Evolutionary conservation across 2,329 filamentous ascomycete species (phyloP), one percentile per base, ranked within the genome.

Genomic region (Pseudocercospora vitis): DNA sequence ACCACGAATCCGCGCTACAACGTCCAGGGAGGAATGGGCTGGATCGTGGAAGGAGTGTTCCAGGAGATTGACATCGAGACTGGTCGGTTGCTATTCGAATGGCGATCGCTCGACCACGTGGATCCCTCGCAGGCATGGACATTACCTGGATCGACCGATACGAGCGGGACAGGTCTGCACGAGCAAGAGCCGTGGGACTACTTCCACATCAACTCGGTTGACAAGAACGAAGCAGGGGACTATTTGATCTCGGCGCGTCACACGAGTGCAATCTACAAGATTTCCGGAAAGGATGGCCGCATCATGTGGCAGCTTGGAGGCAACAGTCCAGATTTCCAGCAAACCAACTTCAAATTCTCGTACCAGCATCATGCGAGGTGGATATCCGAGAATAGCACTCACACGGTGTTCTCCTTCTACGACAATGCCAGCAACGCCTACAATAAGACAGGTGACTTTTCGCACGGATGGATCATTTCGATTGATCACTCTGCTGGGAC

Each of bases 71-170:
- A 82, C 52, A 78, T 81, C 35, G 72, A 77, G 19, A 82, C 78
- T 2, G 80, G 80, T 2, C 71, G 76, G 33, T 66, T 84, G 3
- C 56, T 83, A 8, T 84, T 84, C 57, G 81, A 84, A 59, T 84
- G 81, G 82, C 74, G 74, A 24, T 79, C 77, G 57, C 68, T 83
- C 7, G 79, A 83, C 52, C 78, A 83, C 64, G 71, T 82, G n/a
- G 71, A 74, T 37, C 79, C 78, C 1, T 71, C 74, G 33, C 74
- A 78, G 71, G 71, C 64, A 65, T 69, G 76, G 67, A 78, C 76
- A 29, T 69, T 70, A 52, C 75, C 77, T 4, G 67, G 66, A 19
- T 70, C 73, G 24, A 72, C 70, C 2, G 71, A 72, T 52, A 72
- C 69, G 1, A 70, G 75, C 24, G 77, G 78, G n/a, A 73, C 76